A percentile compares a stretch with the other conserved stretches of the same genome.
Evolutionary conservation across 2,329 filamentous ascomycete species (phyloP).

Genomic region (Paecilomyces fulvus): DNA sequence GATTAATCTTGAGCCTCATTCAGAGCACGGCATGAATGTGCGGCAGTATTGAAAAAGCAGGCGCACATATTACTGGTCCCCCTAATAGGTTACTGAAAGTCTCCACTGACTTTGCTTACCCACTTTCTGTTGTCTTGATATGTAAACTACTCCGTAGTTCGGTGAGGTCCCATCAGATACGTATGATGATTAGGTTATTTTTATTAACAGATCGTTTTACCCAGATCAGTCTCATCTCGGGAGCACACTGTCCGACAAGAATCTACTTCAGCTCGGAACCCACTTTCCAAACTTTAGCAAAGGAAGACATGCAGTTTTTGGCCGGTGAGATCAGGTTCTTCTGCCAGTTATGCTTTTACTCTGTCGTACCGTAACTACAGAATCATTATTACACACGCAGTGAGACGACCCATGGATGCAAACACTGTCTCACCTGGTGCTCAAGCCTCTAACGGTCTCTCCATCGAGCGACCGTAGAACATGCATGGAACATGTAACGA

Average conservation of each 20-base stretch:
- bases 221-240: background rate
- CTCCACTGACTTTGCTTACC: background rate
- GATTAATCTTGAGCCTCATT: background rate
- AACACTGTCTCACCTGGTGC: background rate
- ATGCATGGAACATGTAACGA: constrained; percentile 27
- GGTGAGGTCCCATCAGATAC: background rate
- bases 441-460: constrained; percentile 9
- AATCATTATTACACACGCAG: background rate
- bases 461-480: constrained; percentile 26
- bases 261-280: background rate
- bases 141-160: no score
- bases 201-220: background rate
- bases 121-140: background rate
- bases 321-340: constrained; percentile 6
- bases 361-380: background rate
- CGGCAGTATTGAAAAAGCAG: background rate
- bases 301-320: background rate
- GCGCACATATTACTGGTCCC: background rate
- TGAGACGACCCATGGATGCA: background rate
- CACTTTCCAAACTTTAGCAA: background rate
- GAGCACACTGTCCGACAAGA: background rate
- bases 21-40: background rate
- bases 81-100: background rate
- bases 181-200: background rate
- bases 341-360: constrained; percentile 41